Base-by-base conservation (phyloP, 345 rosid genomes). In the Microthlaspi erraticum region DNA sequence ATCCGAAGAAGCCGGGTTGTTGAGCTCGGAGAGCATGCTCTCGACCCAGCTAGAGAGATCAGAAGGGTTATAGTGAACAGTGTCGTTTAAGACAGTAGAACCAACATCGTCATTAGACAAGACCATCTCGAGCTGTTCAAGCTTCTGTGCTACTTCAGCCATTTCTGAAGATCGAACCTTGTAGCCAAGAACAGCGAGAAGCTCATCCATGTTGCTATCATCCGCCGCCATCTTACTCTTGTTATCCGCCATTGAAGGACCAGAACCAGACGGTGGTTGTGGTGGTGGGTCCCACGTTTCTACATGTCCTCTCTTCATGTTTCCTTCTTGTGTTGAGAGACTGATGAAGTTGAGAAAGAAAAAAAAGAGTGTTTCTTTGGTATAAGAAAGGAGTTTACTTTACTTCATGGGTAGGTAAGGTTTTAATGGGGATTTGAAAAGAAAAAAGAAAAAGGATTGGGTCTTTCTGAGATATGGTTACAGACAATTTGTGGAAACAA, bases 111-210 rank as follows among this genome's bases (percentile, higher is more conserved):
- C 94, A 16, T 80, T 90, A 53, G 84, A 87, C 79, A 91, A 80
- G 4, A 80, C 93, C 84, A 83, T 83, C 83, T 93, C 98, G 17
- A 93, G 84, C 80, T 86, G 91, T 49, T 93, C 97, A 6, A 93
- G 83, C 85, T 93, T 91, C 54, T 81, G 86, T 4, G 98, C 98
- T 0, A 93, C 97, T 38, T 86, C 85, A 3, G 88, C 94, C 96
- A 93, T 93, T 72, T 93, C 97, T 0, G 96, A 83, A 9, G 91
- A 78, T 48, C 85, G 80, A 13, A 93, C 92, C 64, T 84, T 88
- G 84, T 93, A 93, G 6, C 98, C 98, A 70, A 88, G 60, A 59
- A 81, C 96, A 20, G 84, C 97, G 52, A 93, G 81, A 7, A 88
- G 79, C 81, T 93, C 97, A 53, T 93, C 98, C 95, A 88, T 80